Conservation (phyloP, 352 stramenopile genomes). For the Pelagophyceae sp. region DNA sequence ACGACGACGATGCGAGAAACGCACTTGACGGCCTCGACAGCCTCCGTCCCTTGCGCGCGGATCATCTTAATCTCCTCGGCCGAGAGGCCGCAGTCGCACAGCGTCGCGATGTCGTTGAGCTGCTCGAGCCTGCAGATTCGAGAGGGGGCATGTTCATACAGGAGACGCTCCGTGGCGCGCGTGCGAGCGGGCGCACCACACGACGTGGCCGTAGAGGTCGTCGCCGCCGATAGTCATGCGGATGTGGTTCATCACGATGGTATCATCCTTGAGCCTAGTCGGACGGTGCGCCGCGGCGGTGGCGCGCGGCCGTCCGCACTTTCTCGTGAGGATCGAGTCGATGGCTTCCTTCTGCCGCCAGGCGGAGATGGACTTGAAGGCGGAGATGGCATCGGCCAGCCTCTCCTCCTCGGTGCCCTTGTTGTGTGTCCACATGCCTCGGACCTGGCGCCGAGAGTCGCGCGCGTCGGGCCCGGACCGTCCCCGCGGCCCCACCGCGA, state of each 20-base stretch:
- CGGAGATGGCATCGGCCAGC: not conserved
- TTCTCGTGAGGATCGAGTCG: conserved; percentile 45
- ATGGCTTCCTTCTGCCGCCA: conserved; percentile 46
- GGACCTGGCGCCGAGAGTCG: not conserved
- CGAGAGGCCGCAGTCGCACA: conserved; percentile 52
- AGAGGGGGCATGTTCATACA: too few species aligned
- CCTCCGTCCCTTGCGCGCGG: conserved; percentile 63
- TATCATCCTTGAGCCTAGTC: conserved; percentile 51
- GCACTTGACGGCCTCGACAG: conserved; percentile 48
- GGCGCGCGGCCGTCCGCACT: too few species aligned
- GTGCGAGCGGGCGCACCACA: too few species aligned
- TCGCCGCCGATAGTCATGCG: conserved; percentile 54
- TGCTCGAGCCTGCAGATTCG: too few species aligned
- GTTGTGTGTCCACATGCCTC: conserved; percentile 12
- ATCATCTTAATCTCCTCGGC: conserved; percentile 54
- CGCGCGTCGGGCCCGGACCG: not conserved
- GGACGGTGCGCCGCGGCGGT: too few species aligned
- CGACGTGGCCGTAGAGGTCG: conserved; percentile 57
- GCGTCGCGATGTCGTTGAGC: conserved; percentile 53
- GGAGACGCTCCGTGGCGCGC: too few species aligned
- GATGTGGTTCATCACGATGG: conserved; percentile 59
- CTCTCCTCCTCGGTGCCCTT: not conserved
- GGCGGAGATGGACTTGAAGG: conserved; percentile 5
- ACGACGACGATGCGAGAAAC: not conserved
- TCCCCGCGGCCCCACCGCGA: not conserved